Conservation (phyloP, 1,284 basidiomycete species). For the Puccinia coronata region DNA sequence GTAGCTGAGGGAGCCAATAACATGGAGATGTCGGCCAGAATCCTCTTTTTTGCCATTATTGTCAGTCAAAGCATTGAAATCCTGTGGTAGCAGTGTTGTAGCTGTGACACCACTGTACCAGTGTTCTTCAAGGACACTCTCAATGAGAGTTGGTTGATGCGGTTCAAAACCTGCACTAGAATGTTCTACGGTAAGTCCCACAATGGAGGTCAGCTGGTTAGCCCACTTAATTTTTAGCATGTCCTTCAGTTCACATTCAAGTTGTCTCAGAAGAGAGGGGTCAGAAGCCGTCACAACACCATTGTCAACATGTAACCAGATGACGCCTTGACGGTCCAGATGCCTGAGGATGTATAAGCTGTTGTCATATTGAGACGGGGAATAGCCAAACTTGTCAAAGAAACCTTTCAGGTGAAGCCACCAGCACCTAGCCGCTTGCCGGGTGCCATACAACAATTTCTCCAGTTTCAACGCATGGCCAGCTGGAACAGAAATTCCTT, state of each 20-base stretch:
- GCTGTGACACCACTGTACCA: not conserved
- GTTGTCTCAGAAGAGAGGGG: no score
- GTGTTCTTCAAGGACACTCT: not conserved
- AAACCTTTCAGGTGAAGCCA: no score
- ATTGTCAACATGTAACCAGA: conserved; percentile 37
- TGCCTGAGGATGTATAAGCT: no score
- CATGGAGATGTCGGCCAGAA: not conserved
- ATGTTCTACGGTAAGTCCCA: not conserved
- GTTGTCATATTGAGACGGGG: no score
- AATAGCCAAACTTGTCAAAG: not conserved
- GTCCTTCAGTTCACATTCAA: no score
- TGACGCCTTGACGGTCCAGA: not conserved
- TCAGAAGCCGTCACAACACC: no score
- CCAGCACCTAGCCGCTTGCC: no score
- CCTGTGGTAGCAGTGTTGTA: not conserved
- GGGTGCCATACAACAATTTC: no score
- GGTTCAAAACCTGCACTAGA: not conserved
- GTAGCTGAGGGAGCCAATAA: no score
- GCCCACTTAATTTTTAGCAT: conserved; percentile 3
- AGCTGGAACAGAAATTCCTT: not conserved
- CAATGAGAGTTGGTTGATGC: not conserved
- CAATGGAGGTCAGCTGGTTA: not conserved
- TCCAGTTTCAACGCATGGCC: not conserved
- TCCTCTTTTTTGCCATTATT: not conserved
- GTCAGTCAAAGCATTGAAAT: not conserved